Percentiles rank a stretch among this genome's conserved stretches.
Conservation (phyloP, 2,329 filamentous ascomycete species). For the Monosporascus ibericus region DNA sequence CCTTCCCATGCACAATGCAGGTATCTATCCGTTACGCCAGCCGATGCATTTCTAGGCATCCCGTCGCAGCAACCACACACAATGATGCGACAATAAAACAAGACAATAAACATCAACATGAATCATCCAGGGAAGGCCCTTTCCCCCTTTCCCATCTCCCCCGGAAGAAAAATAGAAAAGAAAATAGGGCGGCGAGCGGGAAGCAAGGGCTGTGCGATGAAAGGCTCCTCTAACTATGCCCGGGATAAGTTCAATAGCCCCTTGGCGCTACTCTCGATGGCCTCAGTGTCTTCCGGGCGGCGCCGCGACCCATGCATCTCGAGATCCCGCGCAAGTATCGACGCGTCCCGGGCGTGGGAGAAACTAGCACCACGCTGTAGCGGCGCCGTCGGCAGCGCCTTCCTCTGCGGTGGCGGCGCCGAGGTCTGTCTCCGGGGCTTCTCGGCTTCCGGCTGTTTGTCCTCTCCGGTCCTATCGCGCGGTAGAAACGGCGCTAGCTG, state of each 20-base stretch:
- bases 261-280: constrained; percentile 19
- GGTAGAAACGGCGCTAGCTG: not conserved
- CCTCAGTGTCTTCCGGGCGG: not conserved
- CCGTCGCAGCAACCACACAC: not conserved
- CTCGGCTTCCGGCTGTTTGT: not conserved
- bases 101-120: too few relatives aligned
- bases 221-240: constrained; percentile 2
- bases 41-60: not conserved
- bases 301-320: not conserved
- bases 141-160: too few relatives aligned
- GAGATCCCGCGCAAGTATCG: too few relatives aligned
- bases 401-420: constrained; percentile 7
- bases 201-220: too few relatives aligned
- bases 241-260: constrained; percentile 44
- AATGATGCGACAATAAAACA: too few relatives aligned
- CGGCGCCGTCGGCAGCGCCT: constrained; percentile 2
- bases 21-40: not conserved
- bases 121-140: too few relatives aligned
- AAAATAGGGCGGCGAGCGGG: too few relatives aligned
- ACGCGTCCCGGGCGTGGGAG: not conserved
- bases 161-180: too few relatives aligned
- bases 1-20: too few relatives aligned
- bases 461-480: not conserved
- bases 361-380: not conserved
- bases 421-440: not conserved